Evolutionary conservation across 805 yeast genomes (phyloP), one percentile per base, ranked within the genome.

Genomic region (Kuraishia borneana): DNA sequence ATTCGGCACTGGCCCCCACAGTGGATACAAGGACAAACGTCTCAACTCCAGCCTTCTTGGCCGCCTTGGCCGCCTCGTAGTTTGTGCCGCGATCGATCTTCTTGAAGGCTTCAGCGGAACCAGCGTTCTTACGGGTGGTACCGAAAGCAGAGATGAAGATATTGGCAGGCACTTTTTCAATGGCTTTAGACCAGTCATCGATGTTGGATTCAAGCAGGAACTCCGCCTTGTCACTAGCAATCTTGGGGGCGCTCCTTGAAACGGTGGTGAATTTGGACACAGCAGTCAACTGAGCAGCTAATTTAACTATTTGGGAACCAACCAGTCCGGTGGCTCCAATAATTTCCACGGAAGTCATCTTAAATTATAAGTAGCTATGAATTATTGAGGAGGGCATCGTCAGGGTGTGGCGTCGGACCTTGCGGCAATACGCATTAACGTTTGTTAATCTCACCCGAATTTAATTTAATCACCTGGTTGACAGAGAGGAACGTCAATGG

Each of bases 301-400:
- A 54, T 35, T 61, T 65, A 35, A 83, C 49, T 39, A 83, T 65
- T 18, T 60, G 64, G 18, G 62, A 44, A 6, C 95, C 96, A 36
- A 80, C 77, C 16, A 83, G 57, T 2, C 95, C 95, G 1, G 95
- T 84, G 20, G 87, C 68, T 2, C 95, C 95, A 30, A 83, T 53
- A 12, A 67, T 12, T 5, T 13, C 32, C 4, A 34, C 18, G n/a
- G 27, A 10, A n/a, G n/a, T 8, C 36, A 34, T 34, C 9, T 14
- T 21, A 21, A 21, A 7, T 21, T 21, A 10, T 21, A 21, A 21
- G 7, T 21, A 7, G 23, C 10, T 7, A 21, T 21, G 7, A 7
- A 10, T 21, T 21, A 21, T 21, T 21, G 23, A 10, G 10, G 23
- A 7, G 23, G 7, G 23, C 23, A 21, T 10, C 23, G 10, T 10